Conservation (phyloP, 345 rosid genomes). For the Pistacia vera region DNA sequence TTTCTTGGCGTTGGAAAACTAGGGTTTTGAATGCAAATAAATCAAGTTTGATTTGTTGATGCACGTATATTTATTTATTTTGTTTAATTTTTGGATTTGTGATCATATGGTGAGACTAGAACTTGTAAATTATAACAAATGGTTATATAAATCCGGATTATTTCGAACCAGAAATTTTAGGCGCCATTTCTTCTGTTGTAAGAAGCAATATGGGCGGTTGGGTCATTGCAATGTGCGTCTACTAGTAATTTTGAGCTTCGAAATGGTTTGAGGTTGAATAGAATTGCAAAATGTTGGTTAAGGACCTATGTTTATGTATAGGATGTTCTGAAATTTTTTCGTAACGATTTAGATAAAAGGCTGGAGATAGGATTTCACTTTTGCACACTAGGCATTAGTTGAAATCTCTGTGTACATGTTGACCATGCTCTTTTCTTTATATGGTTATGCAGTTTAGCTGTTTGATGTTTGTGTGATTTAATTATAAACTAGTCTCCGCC, state of each 20-base stretch:
- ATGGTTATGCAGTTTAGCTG: constrained; percentile 32
- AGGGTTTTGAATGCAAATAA: not conserved
- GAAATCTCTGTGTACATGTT: constrained; percentile 9
- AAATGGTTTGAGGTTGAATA: not conserved
- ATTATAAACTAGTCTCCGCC: constrained; percentile 35
- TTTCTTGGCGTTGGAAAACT: not conserved
- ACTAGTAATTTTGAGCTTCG: not conserved
- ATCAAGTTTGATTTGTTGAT: not conserved
- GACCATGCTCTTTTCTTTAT: constrained; percentile 12
- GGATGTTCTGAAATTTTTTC: not conserved
- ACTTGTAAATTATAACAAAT: too few species aligned
- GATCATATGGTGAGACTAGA: not conserved
- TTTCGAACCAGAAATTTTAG: too few species aligned
- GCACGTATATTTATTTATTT: not conserved
- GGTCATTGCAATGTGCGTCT: too few species aligned
- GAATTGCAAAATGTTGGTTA: not conserved
- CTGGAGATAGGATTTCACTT: constrained; percentile 8
- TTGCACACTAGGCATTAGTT: not conserved
- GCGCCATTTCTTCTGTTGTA: too few species aligned
- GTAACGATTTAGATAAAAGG: not conserved
- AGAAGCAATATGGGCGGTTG: not conserved
- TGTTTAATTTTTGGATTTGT: not conserved
- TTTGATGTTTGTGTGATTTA: constrained; percentile 27
- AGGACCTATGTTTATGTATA: not conserved
- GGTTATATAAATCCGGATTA: too few species aligned